Evolutionary conservation across 2,329 filamentous ascomycete species (phyloP).

Genomic region (Colletotrichum melonis): DNA sequence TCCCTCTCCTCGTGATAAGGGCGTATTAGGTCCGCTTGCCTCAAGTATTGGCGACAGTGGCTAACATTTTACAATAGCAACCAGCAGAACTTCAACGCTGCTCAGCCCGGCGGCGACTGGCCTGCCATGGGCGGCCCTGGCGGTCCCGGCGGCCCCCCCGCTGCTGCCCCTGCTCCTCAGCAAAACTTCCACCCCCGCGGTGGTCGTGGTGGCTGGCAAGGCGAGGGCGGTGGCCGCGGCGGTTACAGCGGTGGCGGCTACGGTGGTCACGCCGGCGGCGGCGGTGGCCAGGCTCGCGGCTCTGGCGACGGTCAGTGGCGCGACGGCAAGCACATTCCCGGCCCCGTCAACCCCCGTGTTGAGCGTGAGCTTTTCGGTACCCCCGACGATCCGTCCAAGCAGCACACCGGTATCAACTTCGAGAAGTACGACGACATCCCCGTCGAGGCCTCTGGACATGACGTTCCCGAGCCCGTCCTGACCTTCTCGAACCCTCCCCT

Average conservation of each 20-base stretch:
- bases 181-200: slow-evolving; percentile 36
- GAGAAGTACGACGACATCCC: slow-evolving; percentile 99
- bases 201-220: slow-evolving; percentile 41
- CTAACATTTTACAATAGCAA: slow-evolving; percentile 42
- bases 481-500: slow-evolving; percentile 94
- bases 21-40: not conserved
- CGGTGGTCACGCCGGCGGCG: slow-evolving; percentile 56
- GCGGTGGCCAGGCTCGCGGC: slow-evolving; percentile 73
- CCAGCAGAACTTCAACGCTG: slow-evolving; percentile 42
- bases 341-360: slow-evolving; percentile 85
- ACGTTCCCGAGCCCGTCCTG: slow-evolving; percentile 92
- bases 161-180: slow-evolving; percentile 32
- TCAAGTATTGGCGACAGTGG: not conserved
- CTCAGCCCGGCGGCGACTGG: slow-evolving; percentile 37
- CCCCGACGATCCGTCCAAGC: slow-evolving; percentile 91
- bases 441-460: slow-evolving; percentile 93
- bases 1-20: slow-evolving; percentile 18
- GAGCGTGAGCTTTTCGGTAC: slow-evolving; percentile 97
- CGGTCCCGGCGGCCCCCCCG: slow-evolving; percentile 43
- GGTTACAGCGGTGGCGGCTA: slow-evolving; percentile 53
- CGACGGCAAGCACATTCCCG: slow-evolving; percentile 95
- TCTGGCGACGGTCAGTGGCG: slow-evolving; percentile 97
- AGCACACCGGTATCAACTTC: slow-evolving; percentile 99
- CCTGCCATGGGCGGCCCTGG: slow-evolving; percentile 37
- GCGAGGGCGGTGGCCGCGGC: slow-evolving; percentile 48